Percentiles rank a stretch among this genome's conserved stretches.
Conservation (phyloP, 2,329 filamentous ascomycete species). For the Dothistroma septosporum region DNA sequence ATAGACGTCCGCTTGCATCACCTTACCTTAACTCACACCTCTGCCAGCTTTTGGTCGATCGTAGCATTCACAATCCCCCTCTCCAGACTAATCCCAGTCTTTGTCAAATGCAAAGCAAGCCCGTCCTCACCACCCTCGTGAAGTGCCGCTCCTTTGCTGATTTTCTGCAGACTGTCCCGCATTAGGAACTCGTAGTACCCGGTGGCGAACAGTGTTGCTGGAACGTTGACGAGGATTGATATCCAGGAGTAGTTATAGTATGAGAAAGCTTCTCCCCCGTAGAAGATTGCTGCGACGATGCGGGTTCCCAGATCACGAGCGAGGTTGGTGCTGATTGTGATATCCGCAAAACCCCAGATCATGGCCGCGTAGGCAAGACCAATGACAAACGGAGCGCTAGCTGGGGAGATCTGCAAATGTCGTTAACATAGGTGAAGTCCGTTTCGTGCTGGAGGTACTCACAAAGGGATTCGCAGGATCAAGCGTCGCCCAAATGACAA, state of each 20-base stretch:
- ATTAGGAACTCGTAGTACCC: conserved; percentile 54
- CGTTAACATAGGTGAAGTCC: background rate
- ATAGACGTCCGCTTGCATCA: background rate
- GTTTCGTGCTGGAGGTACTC: background rate
- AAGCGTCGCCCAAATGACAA: conserved; percentile 56
- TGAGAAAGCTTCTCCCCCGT: conserved; percentile 48
- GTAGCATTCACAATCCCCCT: conserved; percentile 10
- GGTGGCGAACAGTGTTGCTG: conserved; percentile 54
- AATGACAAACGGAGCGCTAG: conserved; percentile 51
- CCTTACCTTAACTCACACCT: background rate
- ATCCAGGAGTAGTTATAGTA: conserved; percentile 51
- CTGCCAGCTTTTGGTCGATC: background rate
- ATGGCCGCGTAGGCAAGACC: conserved; percentile 52
- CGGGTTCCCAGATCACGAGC: conserved; percentile 58
- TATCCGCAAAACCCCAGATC: conserved; percentile 54
- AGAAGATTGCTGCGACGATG: conserved; percentile 57
- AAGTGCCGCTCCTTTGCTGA: conserved; percentile 47
- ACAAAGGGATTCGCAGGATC: conserved; percentile 57
- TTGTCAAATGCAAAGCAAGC: conserved; percentile 40
- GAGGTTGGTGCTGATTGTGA: conserved; percentile 55
- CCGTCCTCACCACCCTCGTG: conserved; percentile 53
- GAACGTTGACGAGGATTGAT: conserved; percentile 53
- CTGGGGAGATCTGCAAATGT: conserved; percentile 37
- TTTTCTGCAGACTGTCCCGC: conserved; percentile 51
- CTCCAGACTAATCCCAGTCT: conserved; percentile 29